Evolutionary conservation across 192 early-diverging fungal genomes (phyloP).

Genomic region (Coemansia guatemalensis): DNA sequence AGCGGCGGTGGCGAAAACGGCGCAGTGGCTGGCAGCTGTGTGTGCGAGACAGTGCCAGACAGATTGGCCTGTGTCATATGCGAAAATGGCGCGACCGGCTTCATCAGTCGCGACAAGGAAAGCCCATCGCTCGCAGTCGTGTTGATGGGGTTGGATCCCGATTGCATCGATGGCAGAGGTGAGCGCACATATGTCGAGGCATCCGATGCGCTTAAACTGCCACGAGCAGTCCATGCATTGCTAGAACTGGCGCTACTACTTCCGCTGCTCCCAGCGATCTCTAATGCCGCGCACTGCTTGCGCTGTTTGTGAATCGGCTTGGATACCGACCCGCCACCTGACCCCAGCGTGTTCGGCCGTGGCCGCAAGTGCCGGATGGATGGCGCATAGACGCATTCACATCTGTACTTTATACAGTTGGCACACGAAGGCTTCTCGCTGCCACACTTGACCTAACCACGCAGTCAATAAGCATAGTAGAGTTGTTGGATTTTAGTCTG

Average conservation of each 20-base stretch:
- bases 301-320: conserved; percentile 19
- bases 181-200: conserved; percentile 2
- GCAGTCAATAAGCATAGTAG: neutral
- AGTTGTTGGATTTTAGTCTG: neutral
- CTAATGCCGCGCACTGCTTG: conserved; percentile 7
- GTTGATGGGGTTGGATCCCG: neutral
- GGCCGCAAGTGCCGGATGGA: conserved; percentile 40
- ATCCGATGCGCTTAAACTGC: neutral
- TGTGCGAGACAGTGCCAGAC: neutral
- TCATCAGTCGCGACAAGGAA: conserved; percentile 45
- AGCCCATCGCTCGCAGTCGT: conserved; percentile 9
- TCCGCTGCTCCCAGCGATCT: conserved; percentile 6
- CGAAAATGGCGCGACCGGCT: conserved; percentile 23
- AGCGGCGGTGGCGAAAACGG: conserved; percentile 3
- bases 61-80: conserved; percentile 5
- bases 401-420: conserved; percentile 49
- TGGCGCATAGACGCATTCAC: conserved; percentile 38
- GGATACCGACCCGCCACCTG: conserved; percentile 12
- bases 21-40: conserved; percentile 13
- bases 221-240: neutral
- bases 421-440: conserved; percentile 48
- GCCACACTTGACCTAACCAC: conserved; percentile 46
- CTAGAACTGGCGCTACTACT: neutral
- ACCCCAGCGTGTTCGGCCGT: neutral
- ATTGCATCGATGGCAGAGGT: conserved; percentile 3